Percentiles rank a stretch among this genome's conserved stretches.
These are phyloP conservation scores for Podila epicladia DNA, from an alignment of 192 early-diverging fungal species.

Conservation along the genomic window DNA sequence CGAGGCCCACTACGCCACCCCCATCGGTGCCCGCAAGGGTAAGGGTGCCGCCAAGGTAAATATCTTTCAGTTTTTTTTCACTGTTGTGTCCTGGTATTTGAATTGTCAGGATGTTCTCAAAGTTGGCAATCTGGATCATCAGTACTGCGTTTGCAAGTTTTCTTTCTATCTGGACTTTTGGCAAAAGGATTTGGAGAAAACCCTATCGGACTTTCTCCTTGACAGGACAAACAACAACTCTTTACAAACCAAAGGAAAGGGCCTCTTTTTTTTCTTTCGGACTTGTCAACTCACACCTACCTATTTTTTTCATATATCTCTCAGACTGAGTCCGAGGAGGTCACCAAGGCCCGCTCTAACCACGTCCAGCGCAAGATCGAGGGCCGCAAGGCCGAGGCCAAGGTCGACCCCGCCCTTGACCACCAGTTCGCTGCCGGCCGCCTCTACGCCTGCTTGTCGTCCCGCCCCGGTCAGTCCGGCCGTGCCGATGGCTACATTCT, in stretches of 20 bases:
- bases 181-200: too few species aligned
- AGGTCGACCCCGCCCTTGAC: slow-evolving; percentile 88
- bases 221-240: too few species aligned
- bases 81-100: slow-evolving; percentile 64
- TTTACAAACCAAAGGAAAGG: too few species aligned
- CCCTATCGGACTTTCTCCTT: too few species aligned
- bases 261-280: too few species aligned
- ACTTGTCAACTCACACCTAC: too few species aligned
- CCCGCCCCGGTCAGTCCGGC: slow-evolving; percentile 98
- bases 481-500: slow-evolving; percentile 98
- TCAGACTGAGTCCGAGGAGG: slow-evolving; percentile 70
- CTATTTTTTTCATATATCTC: not conserved
- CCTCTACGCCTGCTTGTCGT: slow-evolving; percentile 91
- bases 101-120: too few species aligned
- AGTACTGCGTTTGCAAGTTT: too few species aligned
- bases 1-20: slow-evolving; percentile 94
- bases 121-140: too few species aligned
- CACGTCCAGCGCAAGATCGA: slow-evolving; percentile 90
- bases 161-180: too few species aligned
- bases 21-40: slow-evolving; percentile 86
- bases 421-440: slow-evolving; percentile 96
- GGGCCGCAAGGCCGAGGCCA: slow-evolving; percentile 81
- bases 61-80: not conserved
- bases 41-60: slow-evolving; percentile 60
- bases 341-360: slow-evolving; percentile 89